phyloP scores from a whole-genome alignment of 2,329 filamentous ascomycete genomes.

The Bipolaris cookei region DNA sequence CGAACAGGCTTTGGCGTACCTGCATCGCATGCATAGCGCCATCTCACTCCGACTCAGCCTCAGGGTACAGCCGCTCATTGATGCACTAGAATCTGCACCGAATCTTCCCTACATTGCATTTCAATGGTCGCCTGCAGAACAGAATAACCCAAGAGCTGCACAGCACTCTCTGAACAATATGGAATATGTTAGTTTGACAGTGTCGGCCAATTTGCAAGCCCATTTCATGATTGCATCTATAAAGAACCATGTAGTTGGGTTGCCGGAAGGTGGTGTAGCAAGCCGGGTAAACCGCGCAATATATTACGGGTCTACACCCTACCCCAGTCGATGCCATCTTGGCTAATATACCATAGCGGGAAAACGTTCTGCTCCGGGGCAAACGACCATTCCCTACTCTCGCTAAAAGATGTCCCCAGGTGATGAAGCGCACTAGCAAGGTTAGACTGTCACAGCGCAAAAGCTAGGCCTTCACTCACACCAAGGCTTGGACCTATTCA shows the following conservation, averaged over 20 bases:
- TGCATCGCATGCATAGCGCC: neutral
- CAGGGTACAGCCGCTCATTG: constrained; percentile 11
- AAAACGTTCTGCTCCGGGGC: constrained; percentile 11
- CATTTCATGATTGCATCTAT: constrained; percentile 1
- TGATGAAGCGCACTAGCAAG: constrained; percentile 5
- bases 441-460: constrained; percentile 3
- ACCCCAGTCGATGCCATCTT: constrained; percentile 18
- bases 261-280: constrained; percentile 8
- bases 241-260: constrained; percentile 11
- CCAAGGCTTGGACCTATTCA: constrained; percentile 14
- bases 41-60: constrained; percentile 20
- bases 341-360: constrained; percentile 23
- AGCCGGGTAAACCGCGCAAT: constrained; percentile 26
- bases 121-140: constrained; percentile 13
- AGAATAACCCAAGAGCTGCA: constrained; percentile 9
- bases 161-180: constrained; percentile 19
- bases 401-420: neutral
- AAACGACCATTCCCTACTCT: constrained; percentile 15
- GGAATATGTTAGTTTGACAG: constrained; percentile 7
- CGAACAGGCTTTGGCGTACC: neutral
- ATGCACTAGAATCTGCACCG: constrained; percentile 25
- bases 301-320: constrained; percentile 10
- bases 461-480: constrained; percentile 15
- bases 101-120: constrained; percentile 24
- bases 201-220: constrained; percentile 9